Evolutionary conservation across 345 rosid genomes (phyloP).

Genomic region (Camelina neglecta): DNA sequence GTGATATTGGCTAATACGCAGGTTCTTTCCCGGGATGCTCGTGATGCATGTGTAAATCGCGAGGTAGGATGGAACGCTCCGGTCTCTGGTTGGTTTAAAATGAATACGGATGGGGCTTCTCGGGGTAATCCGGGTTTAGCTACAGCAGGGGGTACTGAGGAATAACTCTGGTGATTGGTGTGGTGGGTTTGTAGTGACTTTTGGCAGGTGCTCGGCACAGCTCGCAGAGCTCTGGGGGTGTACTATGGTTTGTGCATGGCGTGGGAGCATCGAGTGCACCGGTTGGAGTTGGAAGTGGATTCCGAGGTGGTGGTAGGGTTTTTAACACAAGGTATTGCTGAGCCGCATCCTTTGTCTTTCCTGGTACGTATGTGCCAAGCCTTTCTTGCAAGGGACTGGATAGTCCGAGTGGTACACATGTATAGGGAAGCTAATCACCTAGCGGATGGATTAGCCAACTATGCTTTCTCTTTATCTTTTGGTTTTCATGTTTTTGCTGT

Average conservation of each 20-base stretch:
- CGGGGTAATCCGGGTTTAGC: background rate
- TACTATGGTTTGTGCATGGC: background rate
- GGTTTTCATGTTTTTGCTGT: no score
- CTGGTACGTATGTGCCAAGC: background rate
- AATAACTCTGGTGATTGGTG: rapidly evolving
- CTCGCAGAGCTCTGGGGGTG: background rate
- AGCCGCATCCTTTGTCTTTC: background rate
- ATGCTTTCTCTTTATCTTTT: no score
- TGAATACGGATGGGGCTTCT: background rate
- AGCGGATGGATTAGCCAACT: no score
- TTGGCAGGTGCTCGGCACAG: background rate
- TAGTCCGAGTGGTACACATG: no score
- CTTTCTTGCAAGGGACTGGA: background rate
- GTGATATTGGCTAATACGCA: no score
- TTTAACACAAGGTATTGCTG: background rate
- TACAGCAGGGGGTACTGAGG: background rate
- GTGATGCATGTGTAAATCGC: no score
- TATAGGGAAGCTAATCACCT: no score
- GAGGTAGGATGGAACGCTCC: no score
- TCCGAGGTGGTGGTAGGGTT: background rate
- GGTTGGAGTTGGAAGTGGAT: background rate
- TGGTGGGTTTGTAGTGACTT: background rate
- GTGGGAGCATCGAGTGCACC: background rate
- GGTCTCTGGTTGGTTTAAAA: background rate
- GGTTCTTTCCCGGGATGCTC: no score